Evolutionary conservation across 2,329 filamentous ascomycete species (phyloP).

Genomic region (Waltergamsia citrina): DNA sequence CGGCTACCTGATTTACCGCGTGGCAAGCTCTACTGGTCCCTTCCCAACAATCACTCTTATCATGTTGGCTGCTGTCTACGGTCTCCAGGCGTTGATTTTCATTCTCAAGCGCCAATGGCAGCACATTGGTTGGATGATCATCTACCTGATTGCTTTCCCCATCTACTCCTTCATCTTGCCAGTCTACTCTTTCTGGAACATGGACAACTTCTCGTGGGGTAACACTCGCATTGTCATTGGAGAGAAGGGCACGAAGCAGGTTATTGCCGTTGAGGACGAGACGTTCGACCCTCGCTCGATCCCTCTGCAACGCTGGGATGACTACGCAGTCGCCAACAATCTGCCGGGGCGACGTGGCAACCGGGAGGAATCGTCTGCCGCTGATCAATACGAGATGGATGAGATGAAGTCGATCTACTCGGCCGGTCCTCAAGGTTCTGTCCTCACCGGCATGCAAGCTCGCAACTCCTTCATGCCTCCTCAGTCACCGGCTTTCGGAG

Average conservation of each 20-base stretch:
- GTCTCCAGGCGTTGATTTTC: conserved; percentile 92
- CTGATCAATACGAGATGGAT: conserved; percentile 89
- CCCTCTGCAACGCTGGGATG: conserved; percentile 93
- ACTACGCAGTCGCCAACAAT: conserved; percentile 80
- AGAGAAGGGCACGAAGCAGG: conserved; percentile 81
- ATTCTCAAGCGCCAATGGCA: conserved; percentile 97
- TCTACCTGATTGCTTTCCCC: conserved; percentile 91
- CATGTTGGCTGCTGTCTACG: conserved; percentile 87
- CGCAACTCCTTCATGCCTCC: conserved; percentile 74
- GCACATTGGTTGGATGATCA: conserved; percentile 98
- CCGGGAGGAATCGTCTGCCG: conserved; percentile 44
- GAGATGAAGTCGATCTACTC: conserved; percentile 97
- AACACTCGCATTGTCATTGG: conserved; percentile 96
- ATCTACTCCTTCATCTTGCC: conserved; percentile 88
- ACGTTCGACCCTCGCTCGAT: conserved; percentile 87
- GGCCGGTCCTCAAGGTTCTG: conserved; percentile 78
- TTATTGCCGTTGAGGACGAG: conserved; percentile 80
- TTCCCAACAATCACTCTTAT: conserved; percentile 82
- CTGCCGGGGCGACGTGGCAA: conserved; percentile 87
- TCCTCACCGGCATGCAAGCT: conserved; percentile 73
- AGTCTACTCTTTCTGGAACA: conserved; percentile 98
- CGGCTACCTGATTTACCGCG: conserved; percentile 74
- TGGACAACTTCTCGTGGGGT: conserved; percentile 98
- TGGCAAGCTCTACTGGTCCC: conserved; percentile 59
- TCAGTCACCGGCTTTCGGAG: conserved; percentile 59